Evolutionary conservation across 2,329 filamentous ascomycete species (phyloP), one percentile per base, ranked within the genome.

Genomic region (Stemphylium beticola): DNA sequence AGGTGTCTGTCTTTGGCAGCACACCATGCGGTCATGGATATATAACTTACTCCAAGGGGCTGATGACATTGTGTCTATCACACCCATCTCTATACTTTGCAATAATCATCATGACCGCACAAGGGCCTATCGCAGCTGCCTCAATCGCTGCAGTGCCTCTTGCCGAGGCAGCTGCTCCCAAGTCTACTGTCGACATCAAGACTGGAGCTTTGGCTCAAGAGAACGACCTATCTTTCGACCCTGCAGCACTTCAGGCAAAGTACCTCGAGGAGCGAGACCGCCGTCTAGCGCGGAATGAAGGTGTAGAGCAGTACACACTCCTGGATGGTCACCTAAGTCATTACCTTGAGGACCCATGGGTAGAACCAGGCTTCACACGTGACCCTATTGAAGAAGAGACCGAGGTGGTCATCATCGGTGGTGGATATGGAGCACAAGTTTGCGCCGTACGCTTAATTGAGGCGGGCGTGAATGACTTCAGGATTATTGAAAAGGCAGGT

Each of bases 341-440:
- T 26, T 70, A 66, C 39, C 42, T 71, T 18, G 65, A 61, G 17
- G 71, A 73, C 32, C 67, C 69, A 17, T 71, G 68, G 69, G 10
- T 29, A 29, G 58, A 69, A 42, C 61, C 66, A 10, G 61, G 64
- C 2, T 66, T 68, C 24, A 39, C 55, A 29, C 57, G 71, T 14
- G 66, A 67, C 11, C 58, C 68, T 3, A 55, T 73, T 12, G 50
- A 67, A n/a, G 68, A 68, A 53, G 65, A 69, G 18, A 64, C 59
- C 3, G 62, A 67, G 40, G 66, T 70, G 4, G 60, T 71, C 11
- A 76, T 81, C 29, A 62, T 80, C 10, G 79, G 81, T 10, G 78
- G 75, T 7, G 80, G 80, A 1, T 79, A 74, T 58, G 76, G 75
- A 9, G 79, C 78, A 5, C 73, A 80, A 20, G 62, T 79, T 4